These are phyloP conservation scores for Aspergillus novofumigatus DNA, from an alignment of 2,329 filamentous ascomycete species.

Conservation along the genomic window DNA sequence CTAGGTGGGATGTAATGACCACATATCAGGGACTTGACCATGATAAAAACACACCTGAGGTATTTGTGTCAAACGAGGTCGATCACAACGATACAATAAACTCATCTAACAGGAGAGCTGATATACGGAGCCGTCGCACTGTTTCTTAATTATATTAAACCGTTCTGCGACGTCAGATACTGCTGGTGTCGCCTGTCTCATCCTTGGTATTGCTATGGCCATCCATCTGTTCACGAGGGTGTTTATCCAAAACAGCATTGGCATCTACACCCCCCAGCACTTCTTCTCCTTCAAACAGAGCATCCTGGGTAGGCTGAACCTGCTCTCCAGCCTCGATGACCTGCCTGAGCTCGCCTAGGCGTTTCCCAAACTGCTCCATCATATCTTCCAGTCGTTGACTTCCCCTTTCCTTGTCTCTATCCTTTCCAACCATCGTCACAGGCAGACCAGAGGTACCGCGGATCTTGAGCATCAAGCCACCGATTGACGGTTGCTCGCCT, in stretches of 20 bases:
- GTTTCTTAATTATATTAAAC: not conserved
- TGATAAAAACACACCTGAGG: not conserved
- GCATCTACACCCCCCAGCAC: not conserved
- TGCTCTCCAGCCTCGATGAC: slow-evolving; percentile 36
- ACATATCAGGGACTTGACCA: not conserved
- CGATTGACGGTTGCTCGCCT: slow-evolving; percentile 44
- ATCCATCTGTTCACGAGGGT: not conserved
- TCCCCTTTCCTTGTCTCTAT: slow-evolving; percentile 20
- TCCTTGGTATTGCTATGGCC: not conserved
- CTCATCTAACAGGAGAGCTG: not conserved
- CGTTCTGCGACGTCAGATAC: not conserved
- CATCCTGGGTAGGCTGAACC: not conserved
- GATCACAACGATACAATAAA: not conserved
- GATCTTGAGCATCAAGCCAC: slow-evolving; percentile 43
- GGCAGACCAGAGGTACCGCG: slow-evolving; percentile 37
- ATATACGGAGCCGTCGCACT: too few species aligned
- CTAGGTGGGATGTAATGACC: not conserved
- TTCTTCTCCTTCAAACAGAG: not conserved
- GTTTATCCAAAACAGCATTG: not conserved
- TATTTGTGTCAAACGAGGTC: not conserved
- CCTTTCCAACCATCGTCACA: slow-evolving; percentile 14
- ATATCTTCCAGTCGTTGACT: slow-evolving; percentile 40
- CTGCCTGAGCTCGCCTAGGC: slow-evolving; percentile 40
- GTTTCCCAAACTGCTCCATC: slow-evolving; percentile 44
- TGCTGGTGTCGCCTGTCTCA: not conserved